phyloP scores from a whole-genome alignment of 768 basidiomycete species.

The Cyclocybe aegerita region DNA sequence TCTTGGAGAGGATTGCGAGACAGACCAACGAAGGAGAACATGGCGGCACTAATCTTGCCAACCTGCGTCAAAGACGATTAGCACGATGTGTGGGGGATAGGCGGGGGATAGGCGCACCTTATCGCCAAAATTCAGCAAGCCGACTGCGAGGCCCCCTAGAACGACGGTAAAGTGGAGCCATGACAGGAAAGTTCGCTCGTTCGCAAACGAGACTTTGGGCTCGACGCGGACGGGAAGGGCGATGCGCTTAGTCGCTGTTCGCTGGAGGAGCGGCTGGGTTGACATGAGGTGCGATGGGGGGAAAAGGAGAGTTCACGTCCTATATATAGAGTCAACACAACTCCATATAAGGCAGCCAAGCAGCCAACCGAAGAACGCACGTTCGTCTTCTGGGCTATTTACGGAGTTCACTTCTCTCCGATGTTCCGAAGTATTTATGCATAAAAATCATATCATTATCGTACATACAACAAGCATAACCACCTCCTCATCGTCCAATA shows the following conservation, averaged over 20 bases:
- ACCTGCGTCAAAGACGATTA: conserved; percentile 40
- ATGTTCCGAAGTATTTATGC: not conserved
- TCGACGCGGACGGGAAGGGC: conserved; percentile 94
- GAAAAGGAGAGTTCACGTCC: conserved; percentile 6
- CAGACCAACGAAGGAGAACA: conserved; percentile 92
- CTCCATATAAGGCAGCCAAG: conserved; percentile 14
- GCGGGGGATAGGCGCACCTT: conserved; percentile 52
- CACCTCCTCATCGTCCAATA: conserved; percentile 19
- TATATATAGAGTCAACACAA: conserved; percentile 18
- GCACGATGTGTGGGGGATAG: not conserved
- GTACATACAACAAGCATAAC: not conserved
- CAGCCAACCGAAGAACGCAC: conserved; percentile 21
- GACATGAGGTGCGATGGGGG: conserved; percentile 61
- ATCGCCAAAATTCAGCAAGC: conserved; percentile 97
- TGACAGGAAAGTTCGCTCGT: conserved; percentile 94
- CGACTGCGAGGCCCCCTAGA: conserved; percentile 93
- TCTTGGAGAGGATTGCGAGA: not conserved
- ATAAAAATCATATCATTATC: not conserved
- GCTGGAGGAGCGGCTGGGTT: conserved; percentile 94
- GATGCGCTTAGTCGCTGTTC: conserved; percentile 92
- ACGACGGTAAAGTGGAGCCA: conserved; percentile 99
- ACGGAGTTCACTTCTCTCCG: not conserved
- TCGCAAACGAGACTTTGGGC: conserved; percentile 93
- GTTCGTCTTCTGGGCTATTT: conserved; percentile 13
- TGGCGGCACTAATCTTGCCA: conserved; percentile 92